Evolutionary conservation across 257 asterid genomes (phyloP), one percentile per base, ranked within the genome.

Genomic region (Salvia miltiorrhiza): DNA sequence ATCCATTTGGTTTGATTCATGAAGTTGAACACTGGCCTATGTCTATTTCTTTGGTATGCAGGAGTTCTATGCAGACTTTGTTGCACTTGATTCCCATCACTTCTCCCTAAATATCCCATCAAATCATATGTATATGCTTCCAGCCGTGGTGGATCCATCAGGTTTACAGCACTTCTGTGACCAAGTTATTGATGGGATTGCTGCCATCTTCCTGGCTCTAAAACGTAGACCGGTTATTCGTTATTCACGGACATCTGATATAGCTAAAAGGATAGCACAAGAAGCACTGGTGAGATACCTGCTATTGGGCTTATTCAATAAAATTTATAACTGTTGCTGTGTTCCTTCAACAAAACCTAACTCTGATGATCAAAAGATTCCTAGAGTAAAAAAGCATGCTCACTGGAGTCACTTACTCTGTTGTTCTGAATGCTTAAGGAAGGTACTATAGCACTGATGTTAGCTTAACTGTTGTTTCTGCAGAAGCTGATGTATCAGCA

Each of bases 401-500:
- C 23, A 55, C 52, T 68, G 53, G 67, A 53, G 71, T 80, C 44
- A 63, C 47, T 54, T 67, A 23, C 52, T 43, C 43, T 45, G 35
- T 55, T 12, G 32, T 69, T 67, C 53, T 26, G 17, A 62, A 21
- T 50, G 69, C 67, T 9, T n/a, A 24, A 24, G 16, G 39, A 32
- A 39, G 17, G 28, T 61, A 44, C 59, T 20, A 26, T 12, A 28
- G 13, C 59, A 64, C 63, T 81, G 63, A 78, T 66, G 43, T 71
- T 58, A 30, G 71, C 59, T 79, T 66, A 69, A 53, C 33, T 60
- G 43, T 52, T 23, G 23, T 55, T 66, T 49, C 73, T 58, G 74
- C 90, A 93, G 99, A 93, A 90, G 82, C 95, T 93, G 81, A 93
- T 93, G 99, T 93, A 93, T 86, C 95, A 90, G 81, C 90, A 88